Evolutionary conservation across 2,329 filamentous ascomycete species (phyloP).

Genomic region (Neospermospora avenae): DNA sequence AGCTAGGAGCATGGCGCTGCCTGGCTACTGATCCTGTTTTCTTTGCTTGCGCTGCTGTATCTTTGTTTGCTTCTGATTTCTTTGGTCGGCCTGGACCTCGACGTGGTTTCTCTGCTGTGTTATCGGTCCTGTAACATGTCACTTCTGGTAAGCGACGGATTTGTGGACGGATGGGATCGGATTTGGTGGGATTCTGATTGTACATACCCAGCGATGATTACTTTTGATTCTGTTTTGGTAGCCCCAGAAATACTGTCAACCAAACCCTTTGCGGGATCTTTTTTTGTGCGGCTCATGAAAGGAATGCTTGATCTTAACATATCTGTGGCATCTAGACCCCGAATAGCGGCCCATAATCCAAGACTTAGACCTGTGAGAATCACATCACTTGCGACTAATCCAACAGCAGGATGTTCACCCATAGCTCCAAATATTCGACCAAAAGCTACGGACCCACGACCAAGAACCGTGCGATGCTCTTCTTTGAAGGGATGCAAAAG

Average conservation of each 20-base stretch:
- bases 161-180: not conserved
- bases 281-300: conserved; percentile 22
- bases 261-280: conserved; percentile 3
- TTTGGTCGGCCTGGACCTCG: conserved; percentile 19
- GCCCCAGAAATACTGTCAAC: not conserved
- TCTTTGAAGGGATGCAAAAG: conserved; percentile 45
- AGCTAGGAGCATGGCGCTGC: not conserved
- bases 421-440: conserved; percentile 48
- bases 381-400: conserved; percentile 56
- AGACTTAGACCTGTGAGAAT: conserved; percentile 51
- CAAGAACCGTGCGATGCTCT: conserved; percentile 43
- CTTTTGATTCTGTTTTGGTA: conserved; percentile 11
- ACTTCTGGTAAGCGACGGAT: not conserved
- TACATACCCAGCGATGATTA: conserved; percentile 10
- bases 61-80: conserved; percentile 9
- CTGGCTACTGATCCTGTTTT: not conserved
- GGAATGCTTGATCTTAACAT: conserved; percentile 44
- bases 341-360: conserved; percentile 55
- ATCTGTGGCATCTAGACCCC: conserved; percentile 47
- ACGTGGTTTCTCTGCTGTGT: not conserved
- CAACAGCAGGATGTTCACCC: conserved; percentile 55
- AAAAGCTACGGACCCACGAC: conserved; percentile 45
- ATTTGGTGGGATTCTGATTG: not conserved
- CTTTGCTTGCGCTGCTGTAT: not conserved
- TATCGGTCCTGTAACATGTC: not conserved